phyloP scores from a whole-genome alignment of 768 basidiomycete genomes.

The Crepidotus variabilis region DNA sequence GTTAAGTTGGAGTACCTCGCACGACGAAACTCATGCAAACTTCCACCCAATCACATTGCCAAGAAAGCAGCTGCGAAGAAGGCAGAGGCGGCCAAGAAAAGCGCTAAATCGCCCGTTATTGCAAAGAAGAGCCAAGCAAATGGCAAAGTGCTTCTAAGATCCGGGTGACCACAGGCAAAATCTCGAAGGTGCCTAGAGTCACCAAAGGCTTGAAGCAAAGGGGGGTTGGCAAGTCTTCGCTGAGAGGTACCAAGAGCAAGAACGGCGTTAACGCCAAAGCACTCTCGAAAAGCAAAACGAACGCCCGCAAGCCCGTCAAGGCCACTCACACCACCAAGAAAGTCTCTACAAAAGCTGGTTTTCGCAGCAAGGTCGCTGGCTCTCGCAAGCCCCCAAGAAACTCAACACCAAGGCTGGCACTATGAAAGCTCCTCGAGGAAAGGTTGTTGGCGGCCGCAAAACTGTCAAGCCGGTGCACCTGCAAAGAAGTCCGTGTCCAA shows the following conservation, averaged over 20 bases:
- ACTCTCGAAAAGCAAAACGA: not conserved
- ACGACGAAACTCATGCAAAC: not conserved
- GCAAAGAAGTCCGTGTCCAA: not conserved
- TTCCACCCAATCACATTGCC: conserved; percentile 3
- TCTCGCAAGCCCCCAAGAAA: not conserved
- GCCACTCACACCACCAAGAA: not conserved
- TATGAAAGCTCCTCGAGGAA: not conserved
- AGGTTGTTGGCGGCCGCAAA: not conserved
- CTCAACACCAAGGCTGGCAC: not conserved
- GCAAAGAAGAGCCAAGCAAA: no score
- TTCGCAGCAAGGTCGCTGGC: not conserved
- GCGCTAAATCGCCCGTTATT: no score
- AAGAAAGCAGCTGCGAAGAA: conserved; percentile 7
- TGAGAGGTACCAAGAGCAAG: not conserved
- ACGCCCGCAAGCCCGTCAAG: not conserved
- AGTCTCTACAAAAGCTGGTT: not conserved
- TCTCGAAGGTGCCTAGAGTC: not conserved
- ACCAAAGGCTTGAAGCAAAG: not conserved
- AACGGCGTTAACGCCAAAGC: not conserved
- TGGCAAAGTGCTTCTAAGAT: not conserved
- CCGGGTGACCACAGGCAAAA: not conserved
- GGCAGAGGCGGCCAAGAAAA: not conserved
- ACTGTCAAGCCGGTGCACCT: not conserved
- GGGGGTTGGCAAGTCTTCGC: not conserved
- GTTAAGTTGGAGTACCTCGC: not conserved